Percentiles rank a stretch among this genome's conserved stretches.
phyloP scores from a whole-genome alignment of 345 rosid genomes.

The Chamaenerion angustifolium region DNA sequence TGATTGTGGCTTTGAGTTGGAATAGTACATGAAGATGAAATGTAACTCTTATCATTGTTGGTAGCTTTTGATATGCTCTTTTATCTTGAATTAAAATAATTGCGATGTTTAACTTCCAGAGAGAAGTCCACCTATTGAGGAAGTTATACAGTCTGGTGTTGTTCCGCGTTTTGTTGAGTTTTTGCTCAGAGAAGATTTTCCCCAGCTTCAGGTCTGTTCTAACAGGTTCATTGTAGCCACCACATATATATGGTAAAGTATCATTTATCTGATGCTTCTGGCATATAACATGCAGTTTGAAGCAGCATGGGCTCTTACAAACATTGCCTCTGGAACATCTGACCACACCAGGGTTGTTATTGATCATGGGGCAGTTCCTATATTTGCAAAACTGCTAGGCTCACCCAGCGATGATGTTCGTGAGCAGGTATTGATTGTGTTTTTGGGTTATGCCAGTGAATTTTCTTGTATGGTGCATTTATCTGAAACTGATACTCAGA shows the following conservation, averaged over 20 bases:
- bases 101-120: slow-evolving; percentile 19
- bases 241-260: background rate
- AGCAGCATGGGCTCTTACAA: slow-evolving; percentile 92
- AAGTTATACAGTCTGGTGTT: slow-evolving; percentile 66
- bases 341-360: slow-evolving; percentile 78
- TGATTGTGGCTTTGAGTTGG: background rate
- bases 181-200: slow-evolving; percentile 57
- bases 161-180: slow-evolving; percentile 88
- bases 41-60: background rate
- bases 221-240: background rate
- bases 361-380: slow-evolving; percentile 68
- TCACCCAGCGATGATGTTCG: slow-evolving; percentile 86
- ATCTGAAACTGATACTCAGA: background rate
- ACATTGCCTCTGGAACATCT: slow-evolving; percentile 90
- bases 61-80: background rate
- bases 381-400: slow-evolving; percentile 63
- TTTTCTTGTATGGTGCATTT: background rate
- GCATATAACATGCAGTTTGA: slow-evolving; percentile 37
- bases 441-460: background rate
- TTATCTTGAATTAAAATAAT: background rate
- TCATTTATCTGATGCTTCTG: background rate
- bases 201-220: slow-evolving; percentile 60
- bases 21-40: background rate
- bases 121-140: slow-evolving; percentile 75
- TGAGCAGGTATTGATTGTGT: slow-evolving; percentile 50